Evolutionary conservation across 106 monocot genomes (phyloP).

Genomic region (Allium sativum): DNA sequence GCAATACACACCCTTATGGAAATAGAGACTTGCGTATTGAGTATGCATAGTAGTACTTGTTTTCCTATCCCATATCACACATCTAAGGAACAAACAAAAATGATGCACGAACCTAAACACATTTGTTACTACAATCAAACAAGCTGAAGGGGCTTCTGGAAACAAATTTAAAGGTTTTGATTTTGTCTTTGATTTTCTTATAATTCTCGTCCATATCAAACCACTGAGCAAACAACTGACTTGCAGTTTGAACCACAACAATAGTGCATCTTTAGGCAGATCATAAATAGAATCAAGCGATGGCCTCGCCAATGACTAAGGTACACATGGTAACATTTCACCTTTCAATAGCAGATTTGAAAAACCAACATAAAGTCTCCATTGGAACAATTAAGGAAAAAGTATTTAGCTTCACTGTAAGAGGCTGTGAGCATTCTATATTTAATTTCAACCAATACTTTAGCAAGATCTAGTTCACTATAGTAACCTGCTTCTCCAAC

Average conservation of each 20-base stretch:
- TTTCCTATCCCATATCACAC: conserved; percentile 12
- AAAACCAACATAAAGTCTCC: conserved; percentile 80
- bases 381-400: conserved; percentile 52
- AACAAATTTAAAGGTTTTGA: conserved; percentile 40
- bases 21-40: conserved; percentile 71
- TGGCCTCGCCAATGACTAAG: conserved; percentile 26
- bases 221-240: conserved; percentile 51
- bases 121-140: conserved; percentile 69
- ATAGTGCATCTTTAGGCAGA: conserved; percentile 27
- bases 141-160: conserved; percentile 60
- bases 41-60: conserved; percentile 44
- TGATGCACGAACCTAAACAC: conserved; percentile 97
- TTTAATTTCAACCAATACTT: no score
- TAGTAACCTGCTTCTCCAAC: no score
- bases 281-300: background rate
- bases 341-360: conserved; percentile 22
- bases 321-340: conserved; percentile 89
- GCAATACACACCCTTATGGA: conserved; percentile 57
- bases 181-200: background rate
- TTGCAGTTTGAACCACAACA: conserved; percentile 94
- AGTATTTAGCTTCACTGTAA: conserved; percentile 27
- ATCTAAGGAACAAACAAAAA: conserved; percentile 40
- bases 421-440: conserved; percentile 7
- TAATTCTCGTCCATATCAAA: conserved; percentile 34
- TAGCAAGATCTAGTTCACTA: no score